Conservation (phyloP, 768 basidiomycete species). For the Leccinum truebloodii region DNA sequence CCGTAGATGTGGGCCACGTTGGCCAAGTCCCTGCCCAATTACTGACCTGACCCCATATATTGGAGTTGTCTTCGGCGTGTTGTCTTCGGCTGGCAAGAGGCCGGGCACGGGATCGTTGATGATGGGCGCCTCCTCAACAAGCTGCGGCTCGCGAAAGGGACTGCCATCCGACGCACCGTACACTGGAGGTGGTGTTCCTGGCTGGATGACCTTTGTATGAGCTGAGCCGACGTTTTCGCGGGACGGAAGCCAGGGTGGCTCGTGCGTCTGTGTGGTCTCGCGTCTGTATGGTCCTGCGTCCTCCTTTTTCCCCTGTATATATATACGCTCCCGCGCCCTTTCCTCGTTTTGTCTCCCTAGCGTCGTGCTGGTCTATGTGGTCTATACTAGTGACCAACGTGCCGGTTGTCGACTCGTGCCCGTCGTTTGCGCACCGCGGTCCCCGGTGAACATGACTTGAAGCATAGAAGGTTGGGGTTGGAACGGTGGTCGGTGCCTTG, state of each 20-base stretch:
- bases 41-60: slow-evolving; percentile 18
- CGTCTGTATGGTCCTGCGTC: no score
- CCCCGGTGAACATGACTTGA: slow-evolving; percentile 8
- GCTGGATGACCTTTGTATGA: slow-evolving; percentile 36
- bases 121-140: slow-evolving; percentile 46
- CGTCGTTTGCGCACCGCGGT: no score
- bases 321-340: no score
- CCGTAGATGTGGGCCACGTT: slow-evolving; percentile 15
- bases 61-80: slow-evolving; percentile 6
- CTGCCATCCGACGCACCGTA: slow-evolving; percentile 26
- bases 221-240: slow-evolving; percentile 38
- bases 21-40: slow-evolving; percentile 17
- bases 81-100: slow-evolving; percentile 38
- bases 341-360: no score
- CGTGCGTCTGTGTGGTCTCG: no score
- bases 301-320: no score
- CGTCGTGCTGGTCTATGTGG: no score
- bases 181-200: slow-evolving; percentile 29
- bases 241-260: slow-evolving; percentile 38
- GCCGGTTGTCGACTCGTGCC: no score
- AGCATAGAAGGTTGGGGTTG: slow-evolving; percentile 30
- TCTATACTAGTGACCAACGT: no score
- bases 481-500: slow-evolving; percentile 25
- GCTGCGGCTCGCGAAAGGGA: slow-evolving; percentile 56
- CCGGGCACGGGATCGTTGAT: slow-evolving; percentile 37